These are phyloP conservation scores for Zygoascus tannicola DNA, from an alignment of 805 yeast species.

Conservation along the genomic window DNA sequence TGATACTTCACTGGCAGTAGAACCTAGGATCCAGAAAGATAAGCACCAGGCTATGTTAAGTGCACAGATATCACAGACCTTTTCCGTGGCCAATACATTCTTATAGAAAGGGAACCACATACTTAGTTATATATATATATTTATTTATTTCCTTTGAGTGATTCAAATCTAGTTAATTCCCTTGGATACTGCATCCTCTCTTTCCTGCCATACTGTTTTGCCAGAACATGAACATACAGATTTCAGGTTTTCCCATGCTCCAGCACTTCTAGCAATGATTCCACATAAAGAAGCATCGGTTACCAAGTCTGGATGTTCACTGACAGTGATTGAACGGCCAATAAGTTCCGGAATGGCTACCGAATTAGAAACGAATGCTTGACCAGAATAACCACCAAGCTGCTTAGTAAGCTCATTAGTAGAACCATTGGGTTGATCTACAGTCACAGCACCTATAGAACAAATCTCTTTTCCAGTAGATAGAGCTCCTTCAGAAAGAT, in stretches of 20 bases:
- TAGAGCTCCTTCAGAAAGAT: slow-evolving; percentile 46
- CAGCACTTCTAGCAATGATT: slow-evolving; percentile 92
- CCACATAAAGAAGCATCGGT: slow-evolving; percentile 45
- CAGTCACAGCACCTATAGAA: slow-evolving; percentile 28
- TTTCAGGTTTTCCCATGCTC: slow-evolving; percentile 93
- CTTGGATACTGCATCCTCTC: slow-evolving; percentile 58
- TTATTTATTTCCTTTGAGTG: background rate
- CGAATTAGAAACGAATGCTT: slow-evolving; percentile 36
- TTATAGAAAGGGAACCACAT: background rate
- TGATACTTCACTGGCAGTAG: slow-evolving; percentile 60
- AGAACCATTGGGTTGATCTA: slow-evolving; percentile 7
- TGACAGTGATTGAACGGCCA: slow-evolving; percentile 48
- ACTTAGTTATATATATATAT: background rate
- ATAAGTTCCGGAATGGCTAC: slow-evolving; percentile 51
- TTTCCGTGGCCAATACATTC: no score
- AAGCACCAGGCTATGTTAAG: slow-evolving; percentile 8
- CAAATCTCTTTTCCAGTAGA: slow-evolving; percentile 26
- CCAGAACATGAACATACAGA: slow-evolving; percentile 92
- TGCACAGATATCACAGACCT: slow-evolving; percentile 25
- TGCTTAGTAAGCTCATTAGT: slow-evolving; percentile 8
- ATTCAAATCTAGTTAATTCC: slow-evolving; percentile 36
- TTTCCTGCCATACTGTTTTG: slow-evolving; percentile 92
- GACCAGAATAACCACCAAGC: slow-evolving; percentile 22
- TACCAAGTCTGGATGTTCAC: slow-evolving; percentile 18
- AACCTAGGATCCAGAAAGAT: slow-evolving; percentile 45